Evolutionary conservation across 768 basidiomycete genomes (phyloP).

Genomic region (Termitomyces sp.): DNA sequence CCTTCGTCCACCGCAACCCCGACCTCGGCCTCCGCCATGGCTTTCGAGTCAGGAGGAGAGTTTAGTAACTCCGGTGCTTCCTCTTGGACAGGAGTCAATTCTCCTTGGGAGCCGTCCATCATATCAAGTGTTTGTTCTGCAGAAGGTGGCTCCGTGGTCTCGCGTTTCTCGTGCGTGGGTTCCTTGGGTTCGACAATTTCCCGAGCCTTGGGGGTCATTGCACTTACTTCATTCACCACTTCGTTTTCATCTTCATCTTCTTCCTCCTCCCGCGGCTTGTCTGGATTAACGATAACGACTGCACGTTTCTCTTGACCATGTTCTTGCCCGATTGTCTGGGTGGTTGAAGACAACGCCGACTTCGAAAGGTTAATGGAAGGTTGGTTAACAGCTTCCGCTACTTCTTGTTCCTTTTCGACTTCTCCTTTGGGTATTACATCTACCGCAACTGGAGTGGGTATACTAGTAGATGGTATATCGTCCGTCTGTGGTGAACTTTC

Average conservation of each 20-base stretch:
- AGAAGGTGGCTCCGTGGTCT: background rate
- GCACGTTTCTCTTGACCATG: constrained; percentile 14
- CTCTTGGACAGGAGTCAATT: background rate
- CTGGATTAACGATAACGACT: background rate
- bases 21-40: constrained; percentile 9
- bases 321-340: background rate
- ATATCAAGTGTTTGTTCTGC: background rate
- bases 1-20: constrained; percentile 18
- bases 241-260: constrained; percentile 16
- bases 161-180: background rate
- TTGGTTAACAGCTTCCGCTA: background rate
- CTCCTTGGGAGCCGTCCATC: background rate
- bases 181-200: background rate
- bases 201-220: background rate
- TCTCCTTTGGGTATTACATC: background rate
- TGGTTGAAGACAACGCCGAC: background rate
- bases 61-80: background rate
- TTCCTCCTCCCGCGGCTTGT: constrained; percentile 18
- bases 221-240: constrained; percentile 7
- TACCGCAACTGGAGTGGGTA: background rate
- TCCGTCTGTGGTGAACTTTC: background rate
- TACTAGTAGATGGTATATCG: background rate
- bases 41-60: background rate
- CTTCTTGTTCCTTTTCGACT: background rate
- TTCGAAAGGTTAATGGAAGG: background rate